Percentiles rank a stretch among this genome's conserved stretches.
phyloP scores from a whole-genome alignment of 2,329 filamentous ascomycete species.

The Penicillium occitanis region DNA sequence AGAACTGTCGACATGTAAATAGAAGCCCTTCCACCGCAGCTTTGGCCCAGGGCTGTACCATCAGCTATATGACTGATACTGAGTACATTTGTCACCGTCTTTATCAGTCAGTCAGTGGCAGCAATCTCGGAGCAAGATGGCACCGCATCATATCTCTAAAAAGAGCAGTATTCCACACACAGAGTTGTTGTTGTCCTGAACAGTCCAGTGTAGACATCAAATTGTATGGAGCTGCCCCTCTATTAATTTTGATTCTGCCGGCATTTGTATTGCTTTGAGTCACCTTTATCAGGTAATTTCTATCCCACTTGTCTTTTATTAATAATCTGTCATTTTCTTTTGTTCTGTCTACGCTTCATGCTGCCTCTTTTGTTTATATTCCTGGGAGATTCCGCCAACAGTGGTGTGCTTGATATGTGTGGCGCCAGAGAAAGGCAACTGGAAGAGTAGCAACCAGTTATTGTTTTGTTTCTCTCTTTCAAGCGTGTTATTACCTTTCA shows the following conservation, averaged over 20 bases:
- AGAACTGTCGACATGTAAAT: background rate
- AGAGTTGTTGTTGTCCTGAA: background rate
- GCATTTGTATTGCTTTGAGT: constrained; percentile 8
- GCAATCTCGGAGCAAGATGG: background rate
- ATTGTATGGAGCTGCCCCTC: constrained; percentile 6
- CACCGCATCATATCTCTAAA: background rate
- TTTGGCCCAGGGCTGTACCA: background rate
- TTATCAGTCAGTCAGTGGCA: background rate
- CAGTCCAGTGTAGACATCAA: background rate
- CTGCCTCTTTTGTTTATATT: background rate
- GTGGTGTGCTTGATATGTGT: background rate
- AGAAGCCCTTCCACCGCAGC: background rate
- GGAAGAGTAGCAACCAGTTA: background rate
- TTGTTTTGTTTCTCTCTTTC: background rate
- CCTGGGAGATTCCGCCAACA: background rate
- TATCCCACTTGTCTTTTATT: background rate
- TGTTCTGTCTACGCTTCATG: background rate
- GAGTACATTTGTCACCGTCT: background rate
- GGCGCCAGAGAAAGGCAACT: background rate
- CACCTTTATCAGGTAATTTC: background rate
- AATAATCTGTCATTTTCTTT: background rate
- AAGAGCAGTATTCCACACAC: background rate
- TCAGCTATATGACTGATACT: background rate
- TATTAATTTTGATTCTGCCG: constrained; percentile 9
- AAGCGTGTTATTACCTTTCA: background rate